phyloP scores from a whole-genome alignment of 2,329 filamentous ascomycete genomes.

The Dothistroma pini region DNA sequence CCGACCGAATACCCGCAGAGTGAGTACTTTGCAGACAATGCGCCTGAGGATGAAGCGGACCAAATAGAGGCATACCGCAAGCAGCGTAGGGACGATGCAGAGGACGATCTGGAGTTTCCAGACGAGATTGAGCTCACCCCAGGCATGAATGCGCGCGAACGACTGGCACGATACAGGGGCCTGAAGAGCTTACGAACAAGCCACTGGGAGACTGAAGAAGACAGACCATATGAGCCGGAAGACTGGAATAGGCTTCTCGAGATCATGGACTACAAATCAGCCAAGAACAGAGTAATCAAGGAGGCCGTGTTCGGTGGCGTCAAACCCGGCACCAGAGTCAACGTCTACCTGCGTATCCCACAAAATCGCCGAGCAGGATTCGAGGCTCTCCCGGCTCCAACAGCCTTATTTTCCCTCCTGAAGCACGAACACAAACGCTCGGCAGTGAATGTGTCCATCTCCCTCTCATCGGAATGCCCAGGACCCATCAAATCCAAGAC shows the following conservation, averaged over 20 bases:
- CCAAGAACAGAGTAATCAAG: conserved; percentile 69
- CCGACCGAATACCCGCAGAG: conserved; percentile 91
- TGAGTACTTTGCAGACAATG: conserved; percentile 79
- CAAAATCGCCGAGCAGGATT: conserved; percentile 46
- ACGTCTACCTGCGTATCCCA: conserved; percentile 64
- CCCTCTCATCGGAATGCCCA: conserved; percentile 71
- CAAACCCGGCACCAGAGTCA: conserved; percentile 74
- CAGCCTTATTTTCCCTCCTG: conserved; percentile 80
- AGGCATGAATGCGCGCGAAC: conserved; percentile 77
- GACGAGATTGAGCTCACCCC: conserved; percentile 96
- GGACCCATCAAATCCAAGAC: conserved; percentile 85
- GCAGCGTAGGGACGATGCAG: conserved; percentile 72
- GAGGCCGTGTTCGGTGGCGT: conserved; percentile 90
- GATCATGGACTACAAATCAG: conserved; percentile 83
- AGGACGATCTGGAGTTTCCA: conserved; percentile 92
- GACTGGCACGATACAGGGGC: conserved; percentile 81
- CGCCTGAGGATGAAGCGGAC: conserved; percentile 77
- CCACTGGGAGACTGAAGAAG: conserved; percentile 84
- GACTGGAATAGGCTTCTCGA: conserved; percentile 85
- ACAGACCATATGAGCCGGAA: conserved; percentile 79
- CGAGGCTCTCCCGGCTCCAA: conserved; percentile 55
- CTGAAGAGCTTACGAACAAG: conserved; percentile 88
- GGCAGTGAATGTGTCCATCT: conserved; percentile 83
- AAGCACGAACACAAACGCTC: conserved; percentile 94
- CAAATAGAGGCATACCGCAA: conserved; percentile 78